Base-by-base conservation (phyloP, 306 rosid genomes). In the Elaeagnus macrophylla region DNA sequence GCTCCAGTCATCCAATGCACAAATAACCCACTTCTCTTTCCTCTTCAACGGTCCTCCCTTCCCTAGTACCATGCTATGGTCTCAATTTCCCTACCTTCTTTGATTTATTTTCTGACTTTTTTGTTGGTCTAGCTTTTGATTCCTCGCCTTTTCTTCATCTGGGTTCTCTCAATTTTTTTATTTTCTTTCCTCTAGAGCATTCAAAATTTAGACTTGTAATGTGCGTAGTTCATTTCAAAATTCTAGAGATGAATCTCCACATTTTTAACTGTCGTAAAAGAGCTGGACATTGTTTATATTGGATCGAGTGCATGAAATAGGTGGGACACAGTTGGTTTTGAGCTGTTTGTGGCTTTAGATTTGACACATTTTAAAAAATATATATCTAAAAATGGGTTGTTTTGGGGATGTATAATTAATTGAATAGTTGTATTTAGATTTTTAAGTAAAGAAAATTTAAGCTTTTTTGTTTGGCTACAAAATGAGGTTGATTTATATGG, bases 41-140 rank as follows among this genome's bases (percentile, higher is more conserved):
- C 50, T 38, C 52, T 57, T 77, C 62, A 77, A 77, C 67, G 74
- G 76, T 65, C 67, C 71, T 59, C 69, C 64, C 70, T 59, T 64
- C 48, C 71, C 53, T 64, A 49, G 54, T 59, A 43, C 57, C 12
- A 51, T 46, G 66, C 67, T 59, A n/a, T 59, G 58, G 67, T 49
- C 49, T 54, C 35, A 8, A 44, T 44, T 39, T 17, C 36, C 32
- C 19, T 46, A 25, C 35, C 57, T 36, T 39, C 11, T 5, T 6
- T 41, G 11, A 51, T 38, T 39, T 44, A 47, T 10, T 53, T 15
- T 59, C 46, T 37, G 17, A 41, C 42, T 44, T 39, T 67, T 39
- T 61, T 17, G 57, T 58, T 56, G 59, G 18, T 36, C 69, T 62
- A 48, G 48, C 62, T 60, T 72, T 51, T 58, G 57, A 42, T 42